phyloP scores from a whole-genome alignment of 2,329 filamentous ascomycete genomes.

The Scortechinia acanthostroma region DNA sequence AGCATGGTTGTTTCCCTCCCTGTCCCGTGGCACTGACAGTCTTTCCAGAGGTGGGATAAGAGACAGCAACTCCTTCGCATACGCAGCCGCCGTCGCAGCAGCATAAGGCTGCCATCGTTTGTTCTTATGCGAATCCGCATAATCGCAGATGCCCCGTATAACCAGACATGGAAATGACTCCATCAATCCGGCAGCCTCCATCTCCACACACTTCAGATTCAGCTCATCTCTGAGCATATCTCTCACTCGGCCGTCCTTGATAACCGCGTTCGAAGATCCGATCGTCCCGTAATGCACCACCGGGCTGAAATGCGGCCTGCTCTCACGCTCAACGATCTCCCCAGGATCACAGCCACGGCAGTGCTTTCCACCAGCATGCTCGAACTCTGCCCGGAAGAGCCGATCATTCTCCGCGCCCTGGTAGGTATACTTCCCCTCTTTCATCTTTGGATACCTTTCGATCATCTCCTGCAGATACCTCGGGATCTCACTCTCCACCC shows the following conservation, averaged over 20 bases:
- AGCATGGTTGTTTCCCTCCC: too few species aligned
- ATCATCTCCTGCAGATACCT: neutral
- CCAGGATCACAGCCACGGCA: neutral
- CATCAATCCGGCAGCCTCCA: neutral
- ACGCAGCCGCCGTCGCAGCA: neutral
- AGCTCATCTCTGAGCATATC: neutral
- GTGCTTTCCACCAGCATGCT: neutral
- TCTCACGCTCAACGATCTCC: neutral
- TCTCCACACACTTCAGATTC: neutral
- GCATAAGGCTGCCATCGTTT: neutral
- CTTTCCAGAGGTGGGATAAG: neutral
- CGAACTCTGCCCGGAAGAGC: neutral
- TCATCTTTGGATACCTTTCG: neutral
- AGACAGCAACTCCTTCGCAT: neutral
- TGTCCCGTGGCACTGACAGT: too few species aligned
- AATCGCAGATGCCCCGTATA: neutral
- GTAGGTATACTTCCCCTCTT: neutral
- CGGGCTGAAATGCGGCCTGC: neutral
- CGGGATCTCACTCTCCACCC: neutral
- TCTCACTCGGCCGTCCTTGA: neutral
- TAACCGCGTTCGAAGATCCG: neutral
- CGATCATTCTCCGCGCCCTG: neutral
- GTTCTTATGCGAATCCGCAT: conserved; percentile 1
- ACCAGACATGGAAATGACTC: neutral
- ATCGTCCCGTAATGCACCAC: neutral